phyloP scores from a whole-genome alignment of 2,329 filamentous ascomycete species.

The Fusarium nodosum region DNA sequence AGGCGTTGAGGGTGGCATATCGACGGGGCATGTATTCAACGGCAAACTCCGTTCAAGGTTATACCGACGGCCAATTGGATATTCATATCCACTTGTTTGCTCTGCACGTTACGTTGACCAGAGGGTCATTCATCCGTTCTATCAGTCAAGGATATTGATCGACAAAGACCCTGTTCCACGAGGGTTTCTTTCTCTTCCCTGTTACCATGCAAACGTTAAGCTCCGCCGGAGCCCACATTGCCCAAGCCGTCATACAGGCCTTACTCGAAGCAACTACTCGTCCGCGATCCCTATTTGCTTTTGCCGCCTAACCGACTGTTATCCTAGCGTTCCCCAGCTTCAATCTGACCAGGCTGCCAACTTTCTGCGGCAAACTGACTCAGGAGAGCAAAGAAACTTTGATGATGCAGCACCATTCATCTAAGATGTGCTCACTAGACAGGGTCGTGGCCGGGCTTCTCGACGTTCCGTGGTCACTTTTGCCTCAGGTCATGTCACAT shows the following conservation, averaged over 20 bases:
- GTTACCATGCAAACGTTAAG: constrained; percentile 32
- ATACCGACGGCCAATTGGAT: constrained; percentile 33
- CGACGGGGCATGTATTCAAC: constrained; percentile 18
- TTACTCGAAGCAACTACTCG: constrained; percentile 34
- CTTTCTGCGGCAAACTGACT: constrained; percentile 38
- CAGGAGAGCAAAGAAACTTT: constrained; percentile 34
- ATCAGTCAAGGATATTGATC: constrained; percentile 37
- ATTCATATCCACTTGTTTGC: constrained; percentile 31
- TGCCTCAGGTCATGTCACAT: constrained; percentile 42
- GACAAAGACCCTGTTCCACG: constrained; percentile 42
- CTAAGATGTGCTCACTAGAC: constrained; percentile 17
- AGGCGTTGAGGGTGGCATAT: constrained; percentile 29
- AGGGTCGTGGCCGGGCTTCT: constrained; percentile 29
- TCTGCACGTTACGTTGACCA: neutral
- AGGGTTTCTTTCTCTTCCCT: constrained; percentile 34
- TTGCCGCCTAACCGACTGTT: constrained; percentile 37
- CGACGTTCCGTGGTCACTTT: constrained; percentile 17
- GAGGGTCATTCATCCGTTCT: constrained; percentile 38
- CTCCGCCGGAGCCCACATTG: constrained; percentile 25
- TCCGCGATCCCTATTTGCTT: constrained; percentile 39
- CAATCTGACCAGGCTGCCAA: constrained; percentile 32
- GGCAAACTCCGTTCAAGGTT: constrained; percentile 28
- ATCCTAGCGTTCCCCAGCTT: constrained; percentile 31
- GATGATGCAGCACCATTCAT: constrained; percentile 17
- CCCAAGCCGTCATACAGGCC: constrained; percentile 16